These are phyloP conservation scores for Aphanomyces stellatus DNA, from an alignment of 352 stramenopile genomes.

Conservation along the genomic window DNA sequence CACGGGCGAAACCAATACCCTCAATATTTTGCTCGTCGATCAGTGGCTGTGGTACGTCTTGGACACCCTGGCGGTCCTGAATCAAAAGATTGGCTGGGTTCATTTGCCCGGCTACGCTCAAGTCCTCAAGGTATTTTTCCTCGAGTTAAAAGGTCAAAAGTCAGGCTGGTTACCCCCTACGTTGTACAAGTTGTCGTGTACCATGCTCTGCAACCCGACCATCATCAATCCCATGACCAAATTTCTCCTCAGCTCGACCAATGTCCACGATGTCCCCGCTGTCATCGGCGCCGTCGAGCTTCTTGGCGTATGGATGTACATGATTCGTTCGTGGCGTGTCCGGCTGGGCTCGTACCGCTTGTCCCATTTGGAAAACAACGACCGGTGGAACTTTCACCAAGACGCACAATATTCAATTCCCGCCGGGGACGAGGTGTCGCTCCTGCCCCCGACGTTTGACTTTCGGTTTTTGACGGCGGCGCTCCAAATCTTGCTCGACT, in stretches of 20 bases:
- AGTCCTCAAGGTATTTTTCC: slow-evolving; percentile 83
- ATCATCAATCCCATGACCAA: slow-evolving; percentile 89
- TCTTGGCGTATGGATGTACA: slow-evolving; percentile 87
- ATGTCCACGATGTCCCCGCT: slow-evolving; percentile 77
- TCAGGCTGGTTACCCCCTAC: slow-evolving; percentile 77
- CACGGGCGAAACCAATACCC: slow-evolving; percentile 71
- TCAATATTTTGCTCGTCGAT: slow-evolving; percentile 83
- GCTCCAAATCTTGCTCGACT: slow-evolving; percentile 69
- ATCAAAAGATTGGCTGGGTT: slow-evolving; percentile 84
- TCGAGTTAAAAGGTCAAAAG: slow-evolving; percentile 85
- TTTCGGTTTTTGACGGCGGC: slow-evolving; percentile 79
- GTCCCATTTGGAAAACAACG: slow-evolving; percentile 84
- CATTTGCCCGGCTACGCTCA: slow-evolving; percentile 79
- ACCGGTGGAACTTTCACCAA: slow-evolving; percentile 87
- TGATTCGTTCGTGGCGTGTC: slow-evolving; percentile 87
- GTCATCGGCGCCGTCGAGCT: slow-evolving; percentile 82
- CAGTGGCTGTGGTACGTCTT: slow-evolving; percentile 87
- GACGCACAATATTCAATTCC: slow-evolving; percentile 85
- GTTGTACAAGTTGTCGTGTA: slow-evolving; percentile 84
- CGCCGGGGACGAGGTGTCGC: slow-evolving; percentile 73
- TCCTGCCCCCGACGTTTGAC: slow-evolving; percentile 80
- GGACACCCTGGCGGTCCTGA: slow-evolving; percentile 80
- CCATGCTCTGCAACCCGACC: slow-evolving; percentile 79
- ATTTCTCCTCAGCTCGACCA: slow-evolving; percentile 80
- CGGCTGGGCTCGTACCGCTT: slow-evolving; percentile 76